Evolutionary conservation across 2,329 filamentous ascomycete genomes (phyloP), one percentile per base, ranked within the genome.

Genomic region (Fusarium pseudocircinatum): DNA sequence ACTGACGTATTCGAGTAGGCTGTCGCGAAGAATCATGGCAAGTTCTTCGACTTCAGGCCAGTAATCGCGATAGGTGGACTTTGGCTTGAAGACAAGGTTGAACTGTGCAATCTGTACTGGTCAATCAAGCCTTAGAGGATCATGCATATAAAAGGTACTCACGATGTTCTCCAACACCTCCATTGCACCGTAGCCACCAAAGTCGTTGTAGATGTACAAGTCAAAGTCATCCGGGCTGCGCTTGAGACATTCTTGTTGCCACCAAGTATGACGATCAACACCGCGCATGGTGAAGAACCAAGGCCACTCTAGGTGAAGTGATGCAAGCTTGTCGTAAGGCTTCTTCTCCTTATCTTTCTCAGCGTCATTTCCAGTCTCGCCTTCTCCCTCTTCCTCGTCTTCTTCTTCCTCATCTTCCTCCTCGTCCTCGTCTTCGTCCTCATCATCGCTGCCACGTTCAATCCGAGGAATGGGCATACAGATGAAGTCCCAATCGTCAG

Each of bases 131-230:
- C 14, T 34, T 3, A 6, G 15, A 34, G 14, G 6, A 34, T 34
- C 14, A 34, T 34, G 32, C 32, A 15, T 34, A 34, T 15, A 15
- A 34, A 34, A 34, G 32, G 32, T 81, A 65, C 66, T 60, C 52
- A 73, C 75, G 6, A 74, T 58, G 58, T 86, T 87, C 73, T 87
- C 79, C 9, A 85, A 30, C 0, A 84, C 70, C 76, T 87, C 84
- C 1, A 86, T 46, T 13, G 77, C 58, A 3, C 85, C 85, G 49
- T 84, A 85, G 7, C 65, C 77, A 10, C 58, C 73, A 52, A 83
- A 82, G 67, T 86, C 82, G 58, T 86, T 86, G 74, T 80, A 85
- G 5, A 81, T 81, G 72, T 85, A 78, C 82, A 87, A 83, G 12
- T 24, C 24, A 15, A 34, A 34, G 32, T 34, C 32, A 34, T 34